These are phyloP conservation scores for Lyophyllum atratum DNA, from an alignment of 768 basidiomycete genomes.

Conservation along the genomic window DNA sequence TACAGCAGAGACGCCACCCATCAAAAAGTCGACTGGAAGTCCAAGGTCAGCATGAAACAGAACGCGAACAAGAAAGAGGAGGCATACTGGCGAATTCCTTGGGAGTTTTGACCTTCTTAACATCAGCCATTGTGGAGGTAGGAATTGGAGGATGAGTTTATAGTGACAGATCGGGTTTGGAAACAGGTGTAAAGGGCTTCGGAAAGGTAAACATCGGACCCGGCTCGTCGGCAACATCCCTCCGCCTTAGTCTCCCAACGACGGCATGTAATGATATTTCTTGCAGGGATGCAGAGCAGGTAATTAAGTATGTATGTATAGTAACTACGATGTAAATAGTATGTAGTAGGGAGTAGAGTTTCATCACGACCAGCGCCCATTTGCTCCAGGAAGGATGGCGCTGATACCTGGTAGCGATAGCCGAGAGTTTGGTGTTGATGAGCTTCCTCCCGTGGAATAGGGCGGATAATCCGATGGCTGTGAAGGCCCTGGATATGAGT, in stretches of 20 bases:
- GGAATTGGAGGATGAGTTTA: constrained; percentile 46
- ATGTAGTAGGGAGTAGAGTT: too few species aligned
- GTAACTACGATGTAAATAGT: constrained; percentile 11
- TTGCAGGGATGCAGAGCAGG: neutral
- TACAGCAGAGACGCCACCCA: constrained; percentile 95
- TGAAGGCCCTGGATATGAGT: constrained; percentile 8
- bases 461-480: constrained; percentile 6
- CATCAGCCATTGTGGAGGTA: constrained; percentile 75
- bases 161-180: too few species aligned
- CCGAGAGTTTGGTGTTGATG: constrained; percentile 5
- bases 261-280: neutral
- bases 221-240: neutral
- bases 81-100: constrained; percentile 85
- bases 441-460: neutral
- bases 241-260: too few species aligned
- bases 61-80: constrained; percentile 5
- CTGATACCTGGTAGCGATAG: constrained; percentile 16
- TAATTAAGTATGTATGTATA: constrained; percentile 1
- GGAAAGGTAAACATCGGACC: constrained; percentile 26
- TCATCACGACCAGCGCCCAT: constrained; percentile 19
- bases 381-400: constrained; percentile 16
- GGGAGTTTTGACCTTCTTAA: constrained; percentile 83
- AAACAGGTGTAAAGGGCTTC: constrained; percentile 41
- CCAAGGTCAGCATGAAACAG: constrained; percentile 15
- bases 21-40: constrained; percentile 83